phyloP scores from a whole-genome alignment of 176 grass and related monocot genomes.

The Areca catechu region DNA sequence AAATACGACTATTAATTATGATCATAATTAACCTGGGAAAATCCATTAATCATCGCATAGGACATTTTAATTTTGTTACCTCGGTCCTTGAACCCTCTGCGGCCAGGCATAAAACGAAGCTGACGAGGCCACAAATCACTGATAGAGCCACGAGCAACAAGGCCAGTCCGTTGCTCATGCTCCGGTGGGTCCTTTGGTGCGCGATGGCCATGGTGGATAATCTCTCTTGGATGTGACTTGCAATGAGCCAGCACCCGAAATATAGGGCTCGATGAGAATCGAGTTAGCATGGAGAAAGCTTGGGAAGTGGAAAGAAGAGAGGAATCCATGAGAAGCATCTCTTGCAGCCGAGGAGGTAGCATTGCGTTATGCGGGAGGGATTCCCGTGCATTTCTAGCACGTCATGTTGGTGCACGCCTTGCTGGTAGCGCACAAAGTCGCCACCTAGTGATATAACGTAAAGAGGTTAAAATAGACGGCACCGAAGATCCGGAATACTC shows the following conservation, averaged over 20 bases:
- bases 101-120: slow-evolving; percentile 83
- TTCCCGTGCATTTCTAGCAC: too few species aligned
- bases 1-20: background rate
- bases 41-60: background rate
- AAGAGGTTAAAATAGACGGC: too few species aligned
- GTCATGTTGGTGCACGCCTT: too few species aligned
- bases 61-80: slow-evolving; percentile 15
- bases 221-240: background rate
- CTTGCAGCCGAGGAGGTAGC: too few species aligned
- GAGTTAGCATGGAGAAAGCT: slow-evolving; percentile 1
- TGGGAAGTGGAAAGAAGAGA: slow-evolving; percentile 41
- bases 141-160: slow-evolving; percentile 67
- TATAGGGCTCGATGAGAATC: slow-evolving; percentile 1
- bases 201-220: slow-evolving; percentile 44
- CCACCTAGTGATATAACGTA: too few species aligned
- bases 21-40: background rate
- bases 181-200: slow-evolving; percentile 24
- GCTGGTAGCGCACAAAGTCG: too few species aligned
- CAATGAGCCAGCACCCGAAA: slow-evolving; percentile 4
- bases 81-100: slow-evolving; percentile 66
- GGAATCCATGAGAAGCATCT: slow-evolving; percentile 32
- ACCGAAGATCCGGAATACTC: too few species aligned
- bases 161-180: slow-evolving; percentile 32
- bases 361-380: too few species aligned
- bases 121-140: slow-evolving; percentile 56